Base-by-base conservation (phyloP, 345 rosid genomes). In the Salix purpurea region DNA sequence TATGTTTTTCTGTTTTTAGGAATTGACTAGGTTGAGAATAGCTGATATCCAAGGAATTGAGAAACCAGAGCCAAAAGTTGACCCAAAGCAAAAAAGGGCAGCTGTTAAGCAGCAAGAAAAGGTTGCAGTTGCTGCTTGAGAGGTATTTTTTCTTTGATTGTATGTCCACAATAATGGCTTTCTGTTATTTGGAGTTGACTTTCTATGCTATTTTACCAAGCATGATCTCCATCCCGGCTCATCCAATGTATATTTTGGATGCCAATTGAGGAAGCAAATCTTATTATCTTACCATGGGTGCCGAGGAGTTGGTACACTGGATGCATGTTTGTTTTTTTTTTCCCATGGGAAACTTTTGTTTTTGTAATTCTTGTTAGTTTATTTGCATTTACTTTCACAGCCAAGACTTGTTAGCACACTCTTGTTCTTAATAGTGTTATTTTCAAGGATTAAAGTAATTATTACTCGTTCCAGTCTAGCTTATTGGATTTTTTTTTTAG, bases 11-110 rank as follows among this genome's bases (percentile, higher is more conserved):
- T 79, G 6, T 78, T 26, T 74, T 73, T 91, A 96, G 98, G 99
- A 96, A 86, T 82, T 96, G 76, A 96, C 97, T 0, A 92, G 92
- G 82, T 86, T 96, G 89, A 92, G 97, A 84, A 96, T 94, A 86
- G 88, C 91, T 23, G 95, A 91, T 76, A 90, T 96, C 77, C 87
- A 92, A 88, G 99, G 98, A 81, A 91, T 94, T 67, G 93, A 84
- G 80, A 90, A 90, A 85, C 93, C 93, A 46, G 15, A 13, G 5
- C 50, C 50, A 46, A 46, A 46, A 46, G 50, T 46, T 46, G 50
- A 46, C 14, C 50, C 18, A 46, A 46, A 46, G 50, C 50, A 2
- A 46, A 46, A 46, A 36, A 88, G 78, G 80, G 76, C 72, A 65
- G 80, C 84, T 58, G 77, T 36, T 40, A 79, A 75, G 86, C 86